Conservation (phyloP, 2,329 filamentous ascomycete species). For the Phaeophleospora eucalypticola region DNA sequence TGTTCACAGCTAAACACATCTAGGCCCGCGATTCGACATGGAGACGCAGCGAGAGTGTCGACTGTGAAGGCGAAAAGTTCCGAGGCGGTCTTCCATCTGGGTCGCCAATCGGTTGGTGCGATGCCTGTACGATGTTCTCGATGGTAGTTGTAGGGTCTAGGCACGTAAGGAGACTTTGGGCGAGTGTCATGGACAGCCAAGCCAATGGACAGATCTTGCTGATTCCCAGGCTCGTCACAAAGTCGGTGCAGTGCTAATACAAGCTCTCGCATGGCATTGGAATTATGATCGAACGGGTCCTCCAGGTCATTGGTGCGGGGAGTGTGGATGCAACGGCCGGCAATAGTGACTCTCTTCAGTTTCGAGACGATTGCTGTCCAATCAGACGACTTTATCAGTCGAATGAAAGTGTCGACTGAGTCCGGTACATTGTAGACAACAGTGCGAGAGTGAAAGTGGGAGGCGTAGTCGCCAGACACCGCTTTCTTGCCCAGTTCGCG, state of each 20-base stretch:
- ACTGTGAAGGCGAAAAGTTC: not conserved
- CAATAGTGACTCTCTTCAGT: not conserved
- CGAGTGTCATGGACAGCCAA: not conserved
- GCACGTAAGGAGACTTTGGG: not conserved
- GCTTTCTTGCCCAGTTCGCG: not conserved
- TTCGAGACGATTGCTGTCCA: not conserved
- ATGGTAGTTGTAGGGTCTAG: not conserved
- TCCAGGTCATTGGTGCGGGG: not conserved
- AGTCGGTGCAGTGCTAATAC: not conserved
- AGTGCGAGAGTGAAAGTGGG: not conserved
- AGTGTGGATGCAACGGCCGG: not conserved
- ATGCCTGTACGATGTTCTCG: not conserved
- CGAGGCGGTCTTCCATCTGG: not conserved
- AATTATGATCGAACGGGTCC: not conserved
- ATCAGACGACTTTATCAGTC: not conserved
- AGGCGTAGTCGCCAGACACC: not conserved
- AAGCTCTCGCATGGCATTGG: not conserved
- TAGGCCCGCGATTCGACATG: not conserved
- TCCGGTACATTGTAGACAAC: not conserved
- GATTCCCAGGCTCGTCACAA: not conserved
- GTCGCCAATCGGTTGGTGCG: not conserved
- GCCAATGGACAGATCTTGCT: not conserved
- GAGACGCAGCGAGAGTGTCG: not conserved
- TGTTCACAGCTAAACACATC: not conserved
- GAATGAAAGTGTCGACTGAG: not conserved